A percentile compares a stretch with the other conserved stretches of the same genome.
Conservation (phyloP, 306 rosid genomes). For the Vigna trinervia region DNA sequence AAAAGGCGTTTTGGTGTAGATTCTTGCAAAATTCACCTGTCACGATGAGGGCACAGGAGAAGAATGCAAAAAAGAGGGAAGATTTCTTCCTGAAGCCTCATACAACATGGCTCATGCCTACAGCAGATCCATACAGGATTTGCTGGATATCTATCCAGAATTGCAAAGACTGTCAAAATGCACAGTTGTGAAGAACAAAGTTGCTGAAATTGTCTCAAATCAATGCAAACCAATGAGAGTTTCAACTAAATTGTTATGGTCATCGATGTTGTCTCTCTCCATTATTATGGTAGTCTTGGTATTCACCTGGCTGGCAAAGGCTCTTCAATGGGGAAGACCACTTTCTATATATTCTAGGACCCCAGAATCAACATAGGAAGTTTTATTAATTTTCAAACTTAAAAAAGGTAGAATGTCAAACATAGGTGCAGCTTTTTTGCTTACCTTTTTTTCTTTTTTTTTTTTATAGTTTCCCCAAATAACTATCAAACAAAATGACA, state of each 20-base stretch:
- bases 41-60: conserved; percentile 17
- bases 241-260: conserved; percentile 57
- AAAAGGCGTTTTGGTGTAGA: conserved; percentile 37
- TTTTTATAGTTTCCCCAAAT: not conserved
- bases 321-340: conserved; percentile 51
- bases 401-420: not conserved
- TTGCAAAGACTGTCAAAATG: conserved; percentile 64
- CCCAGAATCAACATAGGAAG: conserved; percentile 24
- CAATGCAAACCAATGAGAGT: conserved; percentile 64
- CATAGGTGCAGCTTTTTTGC: not conserved
- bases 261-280: conserved; percentile 63
- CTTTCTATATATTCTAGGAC: conserved; percentile 43
- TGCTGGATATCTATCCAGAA: conserved; percentile 67
- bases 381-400: conserved; percentile 27
- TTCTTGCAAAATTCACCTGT: conserved; percentile 60
- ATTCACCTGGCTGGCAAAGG: conserved; percentile 51
- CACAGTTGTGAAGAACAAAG: conserved; percentile 53
- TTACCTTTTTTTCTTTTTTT: not conserved
- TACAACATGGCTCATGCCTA: conserved; percentile 71
- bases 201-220: conserved; percentile 58
- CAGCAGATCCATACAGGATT: conserved; percentile 61
- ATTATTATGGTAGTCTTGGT: conserved; percentile 61
- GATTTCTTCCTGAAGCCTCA: conserved; percentile 48
- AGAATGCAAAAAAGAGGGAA: conserved; percentile 57
- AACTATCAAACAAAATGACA: conserved; percentile 14